A percentile compares a stretch with the other conserved stretches of the same genome.
phyloP scores from a whole-genome alignment of 2,329 filamentous ascomycete genomes.

The Diplodia sapinea region DNA sequence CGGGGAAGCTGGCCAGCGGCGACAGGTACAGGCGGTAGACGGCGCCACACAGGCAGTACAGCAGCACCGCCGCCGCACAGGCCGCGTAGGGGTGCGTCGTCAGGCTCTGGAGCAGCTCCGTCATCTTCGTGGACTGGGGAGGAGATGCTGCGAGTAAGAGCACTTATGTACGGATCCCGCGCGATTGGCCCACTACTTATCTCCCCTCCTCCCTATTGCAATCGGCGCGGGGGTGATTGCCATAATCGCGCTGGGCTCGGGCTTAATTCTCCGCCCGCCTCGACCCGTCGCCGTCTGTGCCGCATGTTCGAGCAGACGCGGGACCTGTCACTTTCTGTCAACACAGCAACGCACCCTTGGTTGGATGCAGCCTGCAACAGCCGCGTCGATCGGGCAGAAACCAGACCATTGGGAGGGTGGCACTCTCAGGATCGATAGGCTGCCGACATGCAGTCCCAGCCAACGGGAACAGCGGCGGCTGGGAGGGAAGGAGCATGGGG shows the following conservation, averaged over 20 bases:
- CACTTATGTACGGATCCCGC: background rate
- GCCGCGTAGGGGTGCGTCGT: conserved; percentile 8
- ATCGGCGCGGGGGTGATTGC: conserved; percentile 12
- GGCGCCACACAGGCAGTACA: conserved; percentile 35
- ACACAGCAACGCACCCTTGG: background rate
- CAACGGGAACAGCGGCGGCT: background rate
- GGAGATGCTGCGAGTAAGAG: background rate
- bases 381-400: conserved; percentile 1
- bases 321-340: background rate
- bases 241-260: conserved; percentile 17
- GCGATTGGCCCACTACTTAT: conserved; percentile 3
- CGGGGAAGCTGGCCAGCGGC: conserved; percentile 42
- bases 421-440: background rate
- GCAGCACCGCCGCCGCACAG: conserved; percentile 15
- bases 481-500: background rate
- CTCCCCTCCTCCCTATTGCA: background rate
- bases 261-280: no score
- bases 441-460: no score
- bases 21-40: conserved; percentile 38
- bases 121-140: background rate
- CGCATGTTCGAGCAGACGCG: no score
- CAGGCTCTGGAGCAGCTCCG: conserved; percentile 7
- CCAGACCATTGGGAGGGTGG: background rate
- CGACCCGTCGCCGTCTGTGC: no score
- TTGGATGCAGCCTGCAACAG: background rate